Base-by-base conservation (phyloP, 768 basidiomycete species). In the Auricularia heimuer region DNA sequence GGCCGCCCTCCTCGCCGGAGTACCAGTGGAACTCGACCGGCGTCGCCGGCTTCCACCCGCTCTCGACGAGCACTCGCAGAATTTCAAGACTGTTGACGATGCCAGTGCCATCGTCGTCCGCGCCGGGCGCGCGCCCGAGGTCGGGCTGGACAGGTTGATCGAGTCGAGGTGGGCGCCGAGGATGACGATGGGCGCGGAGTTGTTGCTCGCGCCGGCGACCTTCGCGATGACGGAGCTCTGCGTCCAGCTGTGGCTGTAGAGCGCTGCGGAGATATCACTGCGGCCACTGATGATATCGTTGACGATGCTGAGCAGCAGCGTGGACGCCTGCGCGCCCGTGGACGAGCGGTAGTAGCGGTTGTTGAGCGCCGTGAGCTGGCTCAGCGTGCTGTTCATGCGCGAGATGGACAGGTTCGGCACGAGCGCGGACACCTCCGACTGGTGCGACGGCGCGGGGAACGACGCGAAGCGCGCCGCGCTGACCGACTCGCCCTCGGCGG, bases 21-120 rank as follows among this genome's bases (percentile, higher is more conserved):
- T 66, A 70, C 69, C 69, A 70, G 47, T 66, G 65, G 64, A 70
- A 70, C 54, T 70, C 67, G 65, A 70, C 65, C 21, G 64, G 64
- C 4, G 24, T 62, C 39, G 64, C 44, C 16, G 64, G 64, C 58
- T 65, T 65, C 58, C 60, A 65, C 16, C 64, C 64, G 33, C 60
- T 56, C n/a, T 29, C 60, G 29, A 65, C 60, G 64, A 65, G 64
- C 18, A 61, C 61, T 1, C 60, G 64, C 10, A 65, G 44, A 39
- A 39, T 42, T 37, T 65, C 64, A 39, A 65, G 44, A 56, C 36
- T 45, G 60, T 61, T 65, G 33, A 65, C 64, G 29, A 35, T 61
- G 56, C 64, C 64, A 18, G 64, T 39, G 51, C 63, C 64, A 29
- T 65, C 44, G 36, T 65, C 64, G 34, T 66, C 56, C 16, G 58